Evolutionary conservation across 2,329 filamentous ascomycete genomes (phyloP).

Genomic region (Elsinoe fawcettii): DNA sequence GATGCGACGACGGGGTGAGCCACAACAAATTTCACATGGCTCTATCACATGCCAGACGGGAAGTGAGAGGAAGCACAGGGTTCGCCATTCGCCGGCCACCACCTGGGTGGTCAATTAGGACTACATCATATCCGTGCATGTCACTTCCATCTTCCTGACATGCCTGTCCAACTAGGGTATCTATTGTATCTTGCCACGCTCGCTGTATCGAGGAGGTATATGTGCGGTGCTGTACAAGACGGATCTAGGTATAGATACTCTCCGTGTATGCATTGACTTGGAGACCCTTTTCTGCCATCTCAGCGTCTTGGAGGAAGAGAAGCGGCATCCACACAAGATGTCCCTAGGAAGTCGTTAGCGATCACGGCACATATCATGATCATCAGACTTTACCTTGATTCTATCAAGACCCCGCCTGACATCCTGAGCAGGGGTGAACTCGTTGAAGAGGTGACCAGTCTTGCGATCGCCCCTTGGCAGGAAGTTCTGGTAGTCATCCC

Average conservation of each 20-base stretch:
- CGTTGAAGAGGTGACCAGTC: conserved; percentile 79
- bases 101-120: background rate
- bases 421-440: conserved; percentile 63
- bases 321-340: conserved; percentile 96
- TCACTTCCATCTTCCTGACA: background rate
- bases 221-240: conserved; percentile 1
- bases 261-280: conserved; percentile 82
- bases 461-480: conserved; percentile 52
- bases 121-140: background rate
- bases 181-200: background rate
- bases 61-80: background rate
- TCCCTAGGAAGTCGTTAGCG: conserved; percentile 37
- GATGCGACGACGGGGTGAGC: background rate
- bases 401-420: conserved; percentile 67
- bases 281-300: conserved; percentile 84
- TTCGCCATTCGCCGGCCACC: background rate
- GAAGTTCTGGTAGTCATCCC: conserved; percentile 82
- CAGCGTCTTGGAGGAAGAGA: conserved; percentile 71
- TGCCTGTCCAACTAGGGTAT: background rate
- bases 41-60: background rate
- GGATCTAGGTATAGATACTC: conserved; percentile 64
- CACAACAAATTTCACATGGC: background rate
- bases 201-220: background rate
- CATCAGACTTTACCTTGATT: conserved; percentile 37
- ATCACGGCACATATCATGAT: background rate